phyloP scores from a whole-genome alignment of 192 early-diverging fungal species.

The Haplosporangium gracile region DNA sequence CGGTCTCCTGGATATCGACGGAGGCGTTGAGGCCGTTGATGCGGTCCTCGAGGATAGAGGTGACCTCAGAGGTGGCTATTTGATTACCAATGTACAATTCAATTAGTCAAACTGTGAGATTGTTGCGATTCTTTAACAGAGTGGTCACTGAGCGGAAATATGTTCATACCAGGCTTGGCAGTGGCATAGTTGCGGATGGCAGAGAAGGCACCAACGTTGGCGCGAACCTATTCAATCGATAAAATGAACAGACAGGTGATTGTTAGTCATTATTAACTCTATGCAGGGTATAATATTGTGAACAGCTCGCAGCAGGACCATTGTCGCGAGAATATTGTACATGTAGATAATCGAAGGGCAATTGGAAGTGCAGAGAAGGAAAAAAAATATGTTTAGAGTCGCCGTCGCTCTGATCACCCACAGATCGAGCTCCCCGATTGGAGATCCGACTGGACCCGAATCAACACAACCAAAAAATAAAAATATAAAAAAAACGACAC shows the following conservation, averaged over 20 bases:
- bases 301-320: background rate
- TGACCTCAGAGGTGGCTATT: slow-evolving; percentile 91
- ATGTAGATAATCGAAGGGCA: background rate
- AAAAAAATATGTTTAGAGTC: background rate
- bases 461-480: background rate
- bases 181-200: slow-evolving; percentile 69
- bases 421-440: slow-evolving; percentile 24
- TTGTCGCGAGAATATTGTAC: background rate
- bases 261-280: background rate
- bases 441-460: slow-evolving; percentile 41
- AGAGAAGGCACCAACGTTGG: slow-evolving; percentile 68
- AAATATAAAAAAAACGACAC: background rate
- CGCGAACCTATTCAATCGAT: slow-evolving; percentile 59
- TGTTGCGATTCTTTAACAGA: background rate
- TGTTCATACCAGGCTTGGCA: slow-evolving; percentile 62
- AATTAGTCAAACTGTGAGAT: background rate
- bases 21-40: slow-evolving; percentile 89
- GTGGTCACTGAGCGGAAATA: background rate
- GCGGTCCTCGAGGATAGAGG: slow-evolving; percentile 97
- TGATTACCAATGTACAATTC: background rate
- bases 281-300: too few relatives aligned
- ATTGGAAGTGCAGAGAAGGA: background rate
- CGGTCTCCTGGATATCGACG: slow-evolving; percentile 97
- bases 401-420: slow-evolving; percentile 19
- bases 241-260: background rate